phyloP scores from a whole-genome alignment of 1,139 yeast species.

The Candida sp. region DNA sequence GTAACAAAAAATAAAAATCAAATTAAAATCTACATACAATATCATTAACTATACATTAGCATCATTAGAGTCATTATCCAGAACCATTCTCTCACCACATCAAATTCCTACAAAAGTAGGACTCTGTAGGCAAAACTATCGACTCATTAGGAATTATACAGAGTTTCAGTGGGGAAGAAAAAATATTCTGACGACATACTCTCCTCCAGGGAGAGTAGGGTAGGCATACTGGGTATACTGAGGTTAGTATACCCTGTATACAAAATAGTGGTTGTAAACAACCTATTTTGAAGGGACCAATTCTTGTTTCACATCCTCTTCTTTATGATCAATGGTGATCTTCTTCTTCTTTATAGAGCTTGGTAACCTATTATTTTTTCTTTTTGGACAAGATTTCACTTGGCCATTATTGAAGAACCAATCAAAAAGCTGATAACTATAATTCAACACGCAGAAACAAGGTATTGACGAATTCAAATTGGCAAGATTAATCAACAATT shows the following conservation, averaged over 20 bases:
- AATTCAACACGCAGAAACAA: conserved; percentile 7
- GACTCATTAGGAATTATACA: not conserved
- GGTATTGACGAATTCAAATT: conserved; percentile 11
- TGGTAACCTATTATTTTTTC: not conserved
- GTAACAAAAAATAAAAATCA: not conserved
- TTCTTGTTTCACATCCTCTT: conserved; percentile 1
- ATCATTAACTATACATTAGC: not conserved
- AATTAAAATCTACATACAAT: not conserved
- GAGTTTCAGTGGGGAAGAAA: not conserved
- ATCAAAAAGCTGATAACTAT: conserved; percentile 5
- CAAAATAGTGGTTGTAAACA: too few species aligned
- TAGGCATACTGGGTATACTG: too few species aligned
- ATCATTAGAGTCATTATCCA: not conserved
- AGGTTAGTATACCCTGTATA: too few species aligned
- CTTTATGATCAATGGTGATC: conserved; percentile 2
- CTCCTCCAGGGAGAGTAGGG: not conserved
- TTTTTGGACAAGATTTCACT: not conserved
- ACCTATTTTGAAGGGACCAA: not conserved
- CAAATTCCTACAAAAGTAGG: not conserved
- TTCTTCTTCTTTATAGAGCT: conserved; percentile 1
- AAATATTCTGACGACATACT: not conserved
- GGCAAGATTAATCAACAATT: conserved; percentile 10
- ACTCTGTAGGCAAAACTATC: not conserved
- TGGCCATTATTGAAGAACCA: conserved; percentile 5
- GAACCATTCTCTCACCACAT: not conserved